phyloP scores from a whole-genome alignment of 164 flowering plant species.

The Euptelea pleiosperma region DNA sequence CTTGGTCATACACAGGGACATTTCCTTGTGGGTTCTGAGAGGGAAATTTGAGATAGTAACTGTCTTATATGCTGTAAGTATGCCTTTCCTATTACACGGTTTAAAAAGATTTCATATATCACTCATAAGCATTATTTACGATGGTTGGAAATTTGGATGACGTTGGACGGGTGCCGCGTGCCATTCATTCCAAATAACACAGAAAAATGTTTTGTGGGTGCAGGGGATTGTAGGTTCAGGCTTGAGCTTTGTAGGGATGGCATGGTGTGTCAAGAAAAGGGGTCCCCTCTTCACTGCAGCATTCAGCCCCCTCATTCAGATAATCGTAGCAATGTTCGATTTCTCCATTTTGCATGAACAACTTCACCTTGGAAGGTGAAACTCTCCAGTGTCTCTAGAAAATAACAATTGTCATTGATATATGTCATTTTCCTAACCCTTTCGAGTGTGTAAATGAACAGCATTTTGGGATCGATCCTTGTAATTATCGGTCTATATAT shows the following conservation, averaged over 20 bases:
- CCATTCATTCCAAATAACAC: no score
- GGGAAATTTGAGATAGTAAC: slow-evolving; percentile 51
- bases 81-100: no score
- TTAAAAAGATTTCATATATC: background rate
- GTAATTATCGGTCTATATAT: slow-evolving; percentile 54
- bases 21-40: slow-evolving; percentile 51
- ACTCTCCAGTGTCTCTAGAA: background rate
- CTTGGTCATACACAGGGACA: slow-evolving; percentile 31
- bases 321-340: slow-evolving; percentile 62
- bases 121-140: no score
- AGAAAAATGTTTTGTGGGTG: slow-evolving; percentile 3
- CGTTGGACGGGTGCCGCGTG: no score
- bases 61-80: slow-evolving; percentile 63
- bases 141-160: no score
- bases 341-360: slow-evolving; percentile 50
- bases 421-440: background rate
- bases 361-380: slow-evolving; percentile 74
- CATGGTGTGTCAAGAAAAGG: slow-evolving; percentile 82
- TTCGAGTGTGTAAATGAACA: slow-evolving; percentile 23
- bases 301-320: slow-evolving; percentile 76
- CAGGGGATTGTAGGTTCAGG: slow-evolving; percentile 79
- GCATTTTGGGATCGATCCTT: slow-evolving; percentile 59
- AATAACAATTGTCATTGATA: background rate
- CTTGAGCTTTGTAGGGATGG: slow-evolving; percentile 62
- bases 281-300: slow-evolving; percentile 91